These are phyloP conservation scores for Mikania micrantha DNA, from an alignment of 129 eudicot species.

Conservation along the genomic window DNA sequence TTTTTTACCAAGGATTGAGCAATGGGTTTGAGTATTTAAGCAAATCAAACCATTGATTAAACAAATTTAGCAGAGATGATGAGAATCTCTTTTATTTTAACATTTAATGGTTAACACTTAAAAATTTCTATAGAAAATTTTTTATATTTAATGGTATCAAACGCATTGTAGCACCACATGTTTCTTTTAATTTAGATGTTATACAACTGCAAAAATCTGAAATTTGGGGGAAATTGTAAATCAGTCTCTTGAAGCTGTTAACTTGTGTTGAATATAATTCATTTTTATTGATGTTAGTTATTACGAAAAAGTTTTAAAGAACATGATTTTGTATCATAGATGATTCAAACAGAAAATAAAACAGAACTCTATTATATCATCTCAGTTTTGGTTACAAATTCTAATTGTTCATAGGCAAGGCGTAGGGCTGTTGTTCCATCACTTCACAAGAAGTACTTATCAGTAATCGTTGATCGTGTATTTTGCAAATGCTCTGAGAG, in stretches of 20 bases:
- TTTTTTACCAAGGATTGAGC: too few relatives aligned
- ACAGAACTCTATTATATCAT: not conserved
- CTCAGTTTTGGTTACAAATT: constrained; percentile 19
- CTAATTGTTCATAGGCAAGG: constrained; percentile 64
- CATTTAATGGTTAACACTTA: too few relatives aligned
- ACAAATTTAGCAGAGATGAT: too few relatives aligned
- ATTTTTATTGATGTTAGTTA: not conserved
- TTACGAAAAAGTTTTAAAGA: not conserved
- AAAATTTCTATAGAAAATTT: too few relatives aligned
- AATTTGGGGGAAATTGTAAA: not conserved
- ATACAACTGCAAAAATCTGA: not conserved
- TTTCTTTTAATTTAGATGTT: too few relatives aligned
- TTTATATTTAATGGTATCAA: too few relatives aligned
- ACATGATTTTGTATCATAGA: not conserved
- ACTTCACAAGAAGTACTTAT: constrained; percentile 90
- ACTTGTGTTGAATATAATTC: not conserved
- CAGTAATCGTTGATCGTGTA: constrained; percentile 83
- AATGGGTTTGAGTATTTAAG: too few relatives aligned
- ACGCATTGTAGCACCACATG: too few relatives aligned
- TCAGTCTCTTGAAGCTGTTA: not conserved
- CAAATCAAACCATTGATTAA: too few relatives aligned
- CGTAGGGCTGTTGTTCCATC: constrained; percentile 99
- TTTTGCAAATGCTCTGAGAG: constrained; percentile 85
- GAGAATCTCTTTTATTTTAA: too few relatives aligned
- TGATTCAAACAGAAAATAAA: not conserved